phyloP scores from a whole-genome alignment of 1,284 basidiomycete genomes.

The Wallemia mellicola region DNA sequence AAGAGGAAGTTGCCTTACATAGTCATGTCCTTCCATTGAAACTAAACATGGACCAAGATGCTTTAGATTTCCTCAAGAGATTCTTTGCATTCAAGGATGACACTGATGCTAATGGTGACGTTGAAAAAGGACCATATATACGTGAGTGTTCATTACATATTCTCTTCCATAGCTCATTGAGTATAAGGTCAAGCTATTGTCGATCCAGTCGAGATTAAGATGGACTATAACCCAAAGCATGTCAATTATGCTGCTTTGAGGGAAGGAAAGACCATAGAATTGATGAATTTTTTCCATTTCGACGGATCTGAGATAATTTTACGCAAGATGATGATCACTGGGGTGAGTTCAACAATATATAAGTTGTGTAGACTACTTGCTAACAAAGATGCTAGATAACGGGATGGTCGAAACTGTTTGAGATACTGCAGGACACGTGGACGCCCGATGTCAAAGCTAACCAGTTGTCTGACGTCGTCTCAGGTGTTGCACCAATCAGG shows the following conservation, averaged over 20 bases:
- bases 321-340: constrained; percentile 64
- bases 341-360: constrained; percentile 25
- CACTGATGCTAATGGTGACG: neutral
- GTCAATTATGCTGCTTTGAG: constrained; percentile 79
- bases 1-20: neutral
- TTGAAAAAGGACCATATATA: neutral
- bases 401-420: constrained; percentile 61
- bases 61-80: constrained; percentile 84
- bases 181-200: constrained; percentile 50
- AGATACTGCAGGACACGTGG: constrained; percentile 85
- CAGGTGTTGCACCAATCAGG: constrained; percentile 82
- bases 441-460: constrained; percentile 97
- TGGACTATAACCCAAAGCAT: constrained; percentile 93
- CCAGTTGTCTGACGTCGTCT: constrained; percentile 83
- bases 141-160: constrained; percentile 8
- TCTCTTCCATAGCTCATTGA: neutral
- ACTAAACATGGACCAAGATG: constrained; percentile 89
- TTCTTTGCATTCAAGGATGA: constrained; percentile 66
- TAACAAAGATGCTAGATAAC: constrained; percentile 29
- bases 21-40: constrained; percentile 48
- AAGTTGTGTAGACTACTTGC: neutral
- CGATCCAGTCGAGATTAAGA: constrained; percentile 48
- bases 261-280: constrained; percentile 70
- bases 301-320: constrained; percentile 95
- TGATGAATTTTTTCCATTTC: constrained; percentile 99